A percentile compares a stretch with the other conserved stretches of the same genome.
These are phyloP conservation scores for Linnemannia schmuckeri DNA, from an alignment of 192 early-diverging fungal genomes.

Conservation along the genomic window DNA sequence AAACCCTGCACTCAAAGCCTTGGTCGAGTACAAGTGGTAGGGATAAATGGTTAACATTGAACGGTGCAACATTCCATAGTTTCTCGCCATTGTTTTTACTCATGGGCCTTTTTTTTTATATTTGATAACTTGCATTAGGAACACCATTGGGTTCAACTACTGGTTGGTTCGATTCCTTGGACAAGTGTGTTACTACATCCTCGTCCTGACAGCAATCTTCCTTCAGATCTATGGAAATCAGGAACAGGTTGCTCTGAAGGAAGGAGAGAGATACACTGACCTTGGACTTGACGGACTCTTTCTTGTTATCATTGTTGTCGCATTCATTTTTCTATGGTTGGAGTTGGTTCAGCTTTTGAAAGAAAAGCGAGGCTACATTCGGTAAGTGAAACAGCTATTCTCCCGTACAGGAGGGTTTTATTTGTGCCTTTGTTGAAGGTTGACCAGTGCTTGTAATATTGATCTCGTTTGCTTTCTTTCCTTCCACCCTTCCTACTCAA, in stretches of 20 bases:
- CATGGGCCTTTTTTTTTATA: neutral
- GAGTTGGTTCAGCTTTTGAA: conserved; percentile 17
- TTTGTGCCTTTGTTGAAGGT: no score
- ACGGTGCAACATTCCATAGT: neutral
- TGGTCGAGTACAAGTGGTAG: conserved; percentile 35
- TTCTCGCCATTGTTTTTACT: neutral
- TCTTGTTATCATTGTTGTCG: neutral
- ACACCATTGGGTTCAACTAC: conserved; percentile 3
- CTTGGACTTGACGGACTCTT: neutral
- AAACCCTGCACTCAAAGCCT: conserved; percentile 6
- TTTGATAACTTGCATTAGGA: neutral
- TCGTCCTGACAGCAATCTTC: neutral
- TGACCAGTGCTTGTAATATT: no score
- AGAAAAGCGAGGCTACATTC: neutral
- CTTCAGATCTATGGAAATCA: neutral
- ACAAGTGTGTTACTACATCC: neutral
- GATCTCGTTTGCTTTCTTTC: no score
- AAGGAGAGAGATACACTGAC: neutral
- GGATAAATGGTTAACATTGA: neutral
- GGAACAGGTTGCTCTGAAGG: neutral
- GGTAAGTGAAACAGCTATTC: no score
- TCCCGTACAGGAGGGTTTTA: no score
- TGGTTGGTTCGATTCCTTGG: conserved; percentile 13
- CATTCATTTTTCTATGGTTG: conserved; percentile 10
- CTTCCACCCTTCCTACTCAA: no score